These are phyloP conservation scores for Macroventuria anomochaeta DNA, from an alignment of 2,329 filamentous ascomycete species.

Conservation along the genomic window DNA sequence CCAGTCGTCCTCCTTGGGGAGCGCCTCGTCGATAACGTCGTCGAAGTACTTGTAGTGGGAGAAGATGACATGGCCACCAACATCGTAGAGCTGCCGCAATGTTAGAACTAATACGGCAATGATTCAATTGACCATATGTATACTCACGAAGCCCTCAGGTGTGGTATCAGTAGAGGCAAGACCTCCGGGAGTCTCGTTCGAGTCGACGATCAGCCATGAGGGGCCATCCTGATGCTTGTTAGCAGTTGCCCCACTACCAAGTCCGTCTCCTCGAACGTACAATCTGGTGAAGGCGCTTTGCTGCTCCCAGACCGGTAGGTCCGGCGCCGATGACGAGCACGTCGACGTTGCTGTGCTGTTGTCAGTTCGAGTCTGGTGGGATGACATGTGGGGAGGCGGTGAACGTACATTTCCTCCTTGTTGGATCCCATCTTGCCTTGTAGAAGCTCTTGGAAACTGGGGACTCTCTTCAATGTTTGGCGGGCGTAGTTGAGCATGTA, in stretches of 20 bases:
- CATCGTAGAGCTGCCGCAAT: slow-evolving; percentile 81
- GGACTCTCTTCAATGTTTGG: slow-evolving; percentile 50
- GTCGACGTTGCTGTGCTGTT: slow-evolving; percentile 76
- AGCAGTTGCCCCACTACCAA: slow-evolving; percentile 29
- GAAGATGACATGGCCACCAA: slow-evolving; percentile 98
- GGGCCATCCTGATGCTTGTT: slow-evolving; percentile 72
- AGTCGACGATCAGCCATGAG: slow-evolving; percentile 96
- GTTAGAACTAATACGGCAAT: slow-evolving; percentile 26
- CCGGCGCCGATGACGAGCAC: slow-evolving; percentile 98
- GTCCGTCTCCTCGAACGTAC: slow-evolving; percentile 60
- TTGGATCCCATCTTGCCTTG: slow-evolving; percentile 49
- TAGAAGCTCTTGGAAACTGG: slow-evolving; percentile 51
- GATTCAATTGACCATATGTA: slow-evolving; percentile 9
- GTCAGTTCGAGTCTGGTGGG: slow-evolving; percentile 29
- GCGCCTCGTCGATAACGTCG: slow-evolving; percentile 95
- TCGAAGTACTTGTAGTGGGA: slow-evolving; percentile 99
- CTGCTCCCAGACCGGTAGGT: slow-evolving; percentile 95
- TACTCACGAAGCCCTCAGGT: slow-evolving; percentile 93
- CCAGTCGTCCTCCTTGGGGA: slow-evolving; percentile 94
- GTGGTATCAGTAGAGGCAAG: slow-evolving; percentile 95
- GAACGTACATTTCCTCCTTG: slow-evolving; percentile 52
- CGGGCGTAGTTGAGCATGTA: slow-evolving; percentile 50
- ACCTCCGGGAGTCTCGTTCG: slow-evolving; percentile 89
- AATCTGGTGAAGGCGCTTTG: slow-evolving; percentile 96
- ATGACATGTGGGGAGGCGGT: slow-evolving; percentile 33